Evolutionary conservation across 2,329 filamentous ascomycete genomes (phyloP).

Genomic region (Xylariaceae sp.): DNA sequence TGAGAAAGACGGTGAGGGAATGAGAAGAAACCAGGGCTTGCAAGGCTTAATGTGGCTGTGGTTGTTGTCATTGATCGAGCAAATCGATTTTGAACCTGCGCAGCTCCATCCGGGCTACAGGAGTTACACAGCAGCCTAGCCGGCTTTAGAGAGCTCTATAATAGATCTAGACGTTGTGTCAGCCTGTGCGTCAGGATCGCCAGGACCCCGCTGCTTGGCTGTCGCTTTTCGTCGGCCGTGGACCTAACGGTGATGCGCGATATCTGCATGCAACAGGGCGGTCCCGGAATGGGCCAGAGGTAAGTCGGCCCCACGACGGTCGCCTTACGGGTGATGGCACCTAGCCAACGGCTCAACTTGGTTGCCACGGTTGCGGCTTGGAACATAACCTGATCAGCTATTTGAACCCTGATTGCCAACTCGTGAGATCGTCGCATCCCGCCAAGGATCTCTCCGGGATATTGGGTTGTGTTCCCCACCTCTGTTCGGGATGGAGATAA

Average conservation of each 20-base stretch:
- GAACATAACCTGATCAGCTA: constrained; percentile 31
- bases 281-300: constrained; percentile 25
- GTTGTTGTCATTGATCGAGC: constrained; percentile 13
- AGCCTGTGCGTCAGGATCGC: constrained; percentile 17
- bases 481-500: constrained; percentile 7
- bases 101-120: constrained; percentile 16
- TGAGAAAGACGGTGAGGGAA: constrained; percentile 26
- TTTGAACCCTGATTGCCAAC: constrained; percentile 18
- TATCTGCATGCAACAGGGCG: constrained; percentile 8
- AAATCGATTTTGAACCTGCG: constrained; percentile 19
- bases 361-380: constrained; percentile 30
- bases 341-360: constrained; percentile 30
- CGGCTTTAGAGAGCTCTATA: not conserved
- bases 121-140: constrained; percentile 26
- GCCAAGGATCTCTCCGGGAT: constrained; percentile 18
- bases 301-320: constrained; percentile 29
- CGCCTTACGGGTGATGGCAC: constrained; percentile 23
- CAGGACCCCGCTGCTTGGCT: constrained; percentile 7
- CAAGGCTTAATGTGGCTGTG: constrained; percentile 15
- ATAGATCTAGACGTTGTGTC: constrained; percentile 14
- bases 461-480: constrained; percentile 17
- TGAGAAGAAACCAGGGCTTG: constrained; percentile 17
- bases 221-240: constrained; percentile 4
- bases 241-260: constrained; percentile 16
- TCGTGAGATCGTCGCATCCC: constrained; percentile 19